These are phyloP conservation scores for Fusarium buharicum DNA, from an alignment of 2,329 filamentous ascomycete species.

Conservation along the genomic window DNA sequence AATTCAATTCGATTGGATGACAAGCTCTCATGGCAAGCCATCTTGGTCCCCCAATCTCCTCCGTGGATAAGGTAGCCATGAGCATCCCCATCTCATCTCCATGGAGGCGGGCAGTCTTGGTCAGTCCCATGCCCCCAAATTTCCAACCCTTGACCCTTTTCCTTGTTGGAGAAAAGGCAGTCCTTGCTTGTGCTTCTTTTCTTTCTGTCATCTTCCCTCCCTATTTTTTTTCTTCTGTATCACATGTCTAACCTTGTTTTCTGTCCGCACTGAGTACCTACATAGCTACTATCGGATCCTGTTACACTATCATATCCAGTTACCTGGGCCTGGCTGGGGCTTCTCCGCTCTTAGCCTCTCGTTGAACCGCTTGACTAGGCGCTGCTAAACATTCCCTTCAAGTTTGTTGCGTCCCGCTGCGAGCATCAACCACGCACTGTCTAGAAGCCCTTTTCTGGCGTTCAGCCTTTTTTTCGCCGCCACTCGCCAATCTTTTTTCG, in stretches of 20 bases:
- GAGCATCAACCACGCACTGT: conserved; percentile 23
- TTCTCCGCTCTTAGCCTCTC: conserved; percentile 12
- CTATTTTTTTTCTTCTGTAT: background rate
- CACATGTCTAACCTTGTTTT: background rate
- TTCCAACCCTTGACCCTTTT: conserved; percentile 36
- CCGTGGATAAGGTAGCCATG: conserved; percentile 16
- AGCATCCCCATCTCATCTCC: conserved; percentile 35
- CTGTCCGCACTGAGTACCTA: background rate
- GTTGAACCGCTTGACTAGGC: conserved; percentile 13
- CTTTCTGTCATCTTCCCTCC: background rate
- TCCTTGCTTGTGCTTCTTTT: background rate
- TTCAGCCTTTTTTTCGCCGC: conserved; percentile 32
- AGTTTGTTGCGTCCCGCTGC: conserved; percentile 3
- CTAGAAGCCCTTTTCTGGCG: conserved; percentile 17
- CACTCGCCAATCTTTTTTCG: conserved; percentile 36
- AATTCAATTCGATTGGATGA: conserved; percentile 29
- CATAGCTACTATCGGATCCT: background rate
- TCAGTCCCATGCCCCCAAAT: conserved; percentile 22
- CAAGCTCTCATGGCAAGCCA: conserved; percentile 9
- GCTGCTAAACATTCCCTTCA: conserved; percentile 24
- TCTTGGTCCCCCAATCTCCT: conserved; percentile 7
- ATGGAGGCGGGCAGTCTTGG: conserved; percentile 8
- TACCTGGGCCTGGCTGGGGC: conserved; percentile 17
- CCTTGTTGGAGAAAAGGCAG: conserved; percentile 23
- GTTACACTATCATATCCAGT: conserved; percentile 15